These are phyloP conservation scores for Vararia minispora DNA, from an alignment of 768 basidiomycete species.

Conservation along the genomic window DNA sequence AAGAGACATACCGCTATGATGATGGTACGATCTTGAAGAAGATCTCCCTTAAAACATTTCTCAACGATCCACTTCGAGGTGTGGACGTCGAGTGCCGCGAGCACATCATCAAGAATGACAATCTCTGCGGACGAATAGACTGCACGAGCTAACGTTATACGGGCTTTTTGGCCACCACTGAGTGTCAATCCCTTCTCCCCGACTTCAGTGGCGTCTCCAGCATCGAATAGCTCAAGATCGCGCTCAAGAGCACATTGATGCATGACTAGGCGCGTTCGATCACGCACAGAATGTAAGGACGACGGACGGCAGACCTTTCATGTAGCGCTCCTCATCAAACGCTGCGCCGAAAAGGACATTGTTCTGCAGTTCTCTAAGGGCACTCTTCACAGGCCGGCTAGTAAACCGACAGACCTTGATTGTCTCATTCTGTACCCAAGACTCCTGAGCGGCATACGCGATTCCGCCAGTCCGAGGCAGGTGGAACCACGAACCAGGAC, in stretches of 20 bases:
- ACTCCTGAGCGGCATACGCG: slow-evolving; percentile 37
- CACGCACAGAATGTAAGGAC: neutral
- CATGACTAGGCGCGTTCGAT: too few relatives aligned
- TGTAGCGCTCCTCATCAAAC: slow-evolving; percentile 19
- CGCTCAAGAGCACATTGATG: slow-evolving; percentile 24
- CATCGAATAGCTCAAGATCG: slow-evolving; percentile 23
- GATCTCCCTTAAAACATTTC: slow-evolving; percentile 33
- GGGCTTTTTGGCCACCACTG: slow-evolving; percentile 36
- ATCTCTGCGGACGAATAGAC: slow-evolving; percentile 22
- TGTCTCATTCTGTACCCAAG: slow-evolving; percentile 38
- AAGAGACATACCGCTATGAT: slow-evolving; percentile 33
- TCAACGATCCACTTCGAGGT: slow-evolving; percentile 41
- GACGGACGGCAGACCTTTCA: slow-evolving; percentile 10
- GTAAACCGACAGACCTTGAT: slow-evolving; percentile 23
- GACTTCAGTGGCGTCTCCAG: slow-evolving; percentile 25
- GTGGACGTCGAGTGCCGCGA: slow-evolving; percentile 39
- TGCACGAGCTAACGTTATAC: slow-evolving; percentile 23
- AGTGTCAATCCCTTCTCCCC: slow-evolving; percentile 34
- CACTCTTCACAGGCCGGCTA: neutral
- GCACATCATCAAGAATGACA: slow-evolving; percentile 27
- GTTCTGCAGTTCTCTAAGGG: slow-evolving; percentile 5
- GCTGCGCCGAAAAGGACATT: slow-evolving; percentile 21
- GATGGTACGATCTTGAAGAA: slow-evolving; percentile 36
- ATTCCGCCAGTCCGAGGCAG: slow-evolving; percentile 34
- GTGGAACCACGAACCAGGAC: slow-evolving; percentile 27